These are phyloP conservation scores for Heterobasidion annosum DNA, from an alignment of 1,284 basidiomycete genomes.

Conservation along the genomic window DNA sequence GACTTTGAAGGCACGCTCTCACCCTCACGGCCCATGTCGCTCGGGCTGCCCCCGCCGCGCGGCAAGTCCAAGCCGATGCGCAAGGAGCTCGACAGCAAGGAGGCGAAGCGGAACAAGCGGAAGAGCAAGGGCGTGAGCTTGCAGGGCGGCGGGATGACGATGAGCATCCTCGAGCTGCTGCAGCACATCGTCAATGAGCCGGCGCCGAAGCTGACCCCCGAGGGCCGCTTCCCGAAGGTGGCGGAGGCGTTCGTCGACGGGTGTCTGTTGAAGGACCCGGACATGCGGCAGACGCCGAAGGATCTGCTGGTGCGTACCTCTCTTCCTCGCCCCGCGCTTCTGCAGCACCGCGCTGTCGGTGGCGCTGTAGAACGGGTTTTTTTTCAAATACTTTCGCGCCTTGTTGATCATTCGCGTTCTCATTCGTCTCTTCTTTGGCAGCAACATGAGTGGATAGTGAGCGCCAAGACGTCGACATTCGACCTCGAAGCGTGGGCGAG, in stretches of 20 bases:
- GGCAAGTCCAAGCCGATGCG: slow-evolving; percentile 26
- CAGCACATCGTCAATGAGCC: slow-evolving; percentile 98
- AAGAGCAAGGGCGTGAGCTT: slow-evolving; percentile 82
- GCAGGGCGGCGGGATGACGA: slow-evolving; percentile 87
- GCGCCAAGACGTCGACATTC: slow-evolving; percentile 35
- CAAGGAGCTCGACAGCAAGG: slow-evolving; percentile 41
- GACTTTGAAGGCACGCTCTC: slow-evolving; percentile 66
- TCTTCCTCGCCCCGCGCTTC: neutral
- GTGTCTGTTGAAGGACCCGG: slow-evolving; percentile 81
- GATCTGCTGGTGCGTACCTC: slow-evolving; percentile 53
- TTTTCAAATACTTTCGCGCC: neutral
- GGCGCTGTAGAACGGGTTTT: neutral
- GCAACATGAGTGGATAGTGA: slow-evolving; percentile 46
- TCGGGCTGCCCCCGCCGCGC: slow-evolving; percentile 18
- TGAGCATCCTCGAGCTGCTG: slow-evolving; percentile 94
- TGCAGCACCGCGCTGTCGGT: neutral
- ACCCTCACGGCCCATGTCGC: slow-evolving; percentile 39
- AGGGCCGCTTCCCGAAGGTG: slow-evolving; percentile 59
- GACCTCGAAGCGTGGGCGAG: slow-evolving; percentile 58
- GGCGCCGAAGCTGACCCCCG: slow-evolving; percentile 69
- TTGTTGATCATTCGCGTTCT: neutral
- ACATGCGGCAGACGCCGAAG: slow-evolving; percentile 69
- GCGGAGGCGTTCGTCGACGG: slow-evolving; percentile 77
- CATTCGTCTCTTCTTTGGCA: neutral
- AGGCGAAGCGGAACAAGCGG: slow-evolving; percentile 40